Evolutionary conservation across 1,139 yeast species (phyloP).

Genomic region (Sugiyamaella castrensis): DNA sequence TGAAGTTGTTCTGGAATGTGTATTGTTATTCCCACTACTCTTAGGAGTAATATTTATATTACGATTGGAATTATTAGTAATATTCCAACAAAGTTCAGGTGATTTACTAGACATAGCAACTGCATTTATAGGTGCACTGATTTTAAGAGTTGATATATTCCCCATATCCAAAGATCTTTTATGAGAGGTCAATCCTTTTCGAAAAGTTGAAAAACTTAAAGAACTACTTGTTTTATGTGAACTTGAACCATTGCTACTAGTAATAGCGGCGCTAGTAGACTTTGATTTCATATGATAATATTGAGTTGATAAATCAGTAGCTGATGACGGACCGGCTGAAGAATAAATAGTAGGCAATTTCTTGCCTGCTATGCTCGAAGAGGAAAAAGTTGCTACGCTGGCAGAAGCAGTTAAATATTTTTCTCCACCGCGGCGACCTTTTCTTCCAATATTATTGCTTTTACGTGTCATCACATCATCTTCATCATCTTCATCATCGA

Average conservation of each 20-base stretch:
- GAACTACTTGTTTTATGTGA: slow-evolving; percentile 5
- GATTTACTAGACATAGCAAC: not conserved
- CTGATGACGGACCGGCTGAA: not conserved
- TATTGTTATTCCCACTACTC: not conserved
- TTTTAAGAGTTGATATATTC: slow-evolving; percentile 1
- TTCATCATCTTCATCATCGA: slow-evolving; percentile 23
- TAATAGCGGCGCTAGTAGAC: too few species aligned
- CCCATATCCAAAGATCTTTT: slow-evolving; percentile 5
- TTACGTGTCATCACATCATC: not conserved
- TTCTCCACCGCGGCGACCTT: slow-evolving; percentile 1
- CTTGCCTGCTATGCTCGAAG: not conserved
- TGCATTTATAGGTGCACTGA: slow-evolving; percentile 6
- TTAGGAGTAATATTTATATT: slow-evolving; percentile 11
- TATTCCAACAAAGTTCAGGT: not conserved
- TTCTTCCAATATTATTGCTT: slow-evolving; percentile 1
- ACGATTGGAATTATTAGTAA: not conserved
- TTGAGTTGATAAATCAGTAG: not conserved
- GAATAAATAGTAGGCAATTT: slow-evolving; percentile 9
- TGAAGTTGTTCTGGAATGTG: slow-evolving; percentile 6
- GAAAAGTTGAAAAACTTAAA: slow-evolving; percentile 4
- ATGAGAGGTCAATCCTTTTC: slow-evolving; percentile 3
- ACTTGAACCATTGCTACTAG: not conserved
- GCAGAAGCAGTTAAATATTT: slow-evolving; percentile 2
- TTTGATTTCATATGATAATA: not conserved
- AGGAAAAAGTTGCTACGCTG: slow-evolving; percentile 5